These are phyloP conservation scores for Pseudocercospora musae DNA, from an alignment of 2,329 filamentous ascomycete genomes.

Conservation along the genomic window DNA sequence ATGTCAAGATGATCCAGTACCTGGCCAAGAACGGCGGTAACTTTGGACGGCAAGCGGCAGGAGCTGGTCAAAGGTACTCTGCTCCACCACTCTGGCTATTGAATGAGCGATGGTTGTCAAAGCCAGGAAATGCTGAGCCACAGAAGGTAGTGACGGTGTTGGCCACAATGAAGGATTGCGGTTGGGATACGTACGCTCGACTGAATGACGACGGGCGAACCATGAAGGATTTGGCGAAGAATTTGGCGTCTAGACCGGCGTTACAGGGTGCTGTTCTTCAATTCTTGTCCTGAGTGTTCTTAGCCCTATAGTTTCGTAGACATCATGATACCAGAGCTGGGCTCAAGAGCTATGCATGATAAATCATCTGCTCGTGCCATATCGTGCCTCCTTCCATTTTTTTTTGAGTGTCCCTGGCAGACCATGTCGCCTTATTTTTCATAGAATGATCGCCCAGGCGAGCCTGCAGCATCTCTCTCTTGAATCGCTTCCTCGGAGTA, in stretches of 20 bases:
- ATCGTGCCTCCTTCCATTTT: background rate
- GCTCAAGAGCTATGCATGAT: background rate
- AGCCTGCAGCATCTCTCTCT: background rate
- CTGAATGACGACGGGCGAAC: conserved; percentile 5
- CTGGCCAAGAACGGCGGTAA: background rate
- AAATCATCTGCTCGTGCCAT: background rate
- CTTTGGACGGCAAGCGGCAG: background rate
- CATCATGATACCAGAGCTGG: background rate
- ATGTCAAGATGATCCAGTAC: conserved; percentile 6
- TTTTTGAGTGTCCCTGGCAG: background rate
- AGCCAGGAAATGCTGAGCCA: conserved; percentile 6
- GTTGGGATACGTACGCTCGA: conserved; percentile 3
- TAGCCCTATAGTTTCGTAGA: background rate
- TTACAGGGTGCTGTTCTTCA: conserved; percentile 2
- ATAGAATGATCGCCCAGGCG: background rate
- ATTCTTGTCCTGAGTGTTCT: background rate
- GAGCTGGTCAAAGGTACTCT: background rate
- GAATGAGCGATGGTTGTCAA: conserved; percentile 3
- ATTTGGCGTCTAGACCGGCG: background rate
- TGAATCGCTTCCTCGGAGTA: background rate
- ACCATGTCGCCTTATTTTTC: background rate
- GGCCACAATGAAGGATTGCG: background rate
- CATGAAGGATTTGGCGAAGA: conserved; percentile 6
- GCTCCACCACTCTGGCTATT: conserved; percentile 13
- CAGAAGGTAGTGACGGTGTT: conserved; percentile 1